Percentiles rank a stretch among this genome's conserved stretches.
Evolutionary conservation across 441 rosid genomes (phyloP).

Genomic region (Manihot esculenta): DNA sequence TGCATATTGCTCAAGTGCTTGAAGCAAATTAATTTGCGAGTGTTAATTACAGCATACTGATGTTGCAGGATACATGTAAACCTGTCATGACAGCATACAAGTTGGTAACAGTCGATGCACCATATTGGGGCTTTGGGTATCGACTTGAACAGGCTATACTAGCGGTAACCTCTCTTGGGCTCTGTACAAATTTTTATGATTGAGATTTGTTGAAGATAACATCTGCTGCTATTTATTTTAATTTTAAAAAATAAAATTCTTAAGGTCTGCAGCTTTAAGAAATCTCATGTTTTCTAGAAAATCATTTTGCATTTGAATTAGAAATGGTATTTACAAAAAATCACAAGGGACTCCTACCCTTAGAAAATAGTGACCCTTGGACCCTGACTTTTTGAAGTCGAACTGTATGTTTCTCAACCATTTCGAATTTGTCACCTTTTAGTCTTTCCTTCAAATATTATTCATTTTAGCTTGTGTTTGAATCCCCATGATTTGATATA

Average conservation of each 20-base stretch:
- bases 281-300: background rate
- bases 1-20: background rate
- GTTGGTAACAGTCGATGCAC: constrained; percentile 66
- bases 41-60: constrained; percentile 4
- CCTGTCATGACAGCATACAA: constrained; percentile 76
- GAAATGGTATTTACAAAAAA: background rate
- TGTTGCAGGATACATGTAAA: constrained; percentile 50
- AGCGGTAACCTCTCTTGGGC: constrained; percentile 37
- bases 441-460: no score
- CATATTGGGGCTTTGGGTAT: constrained; percentile 74
- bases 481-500: no score
- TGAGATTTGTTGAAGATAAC: background rate
- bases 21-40: background rate
- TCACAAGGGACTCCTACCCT: no score
- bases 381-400: no score
- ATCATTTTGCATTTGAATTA: background rate
- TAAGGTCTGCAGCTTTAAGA: background rate
- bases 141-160: constrained; percentile 65
- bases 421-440: no score
- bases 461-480: no score
- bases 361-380: no score
- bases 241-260: background rate
- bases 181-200: background rate
- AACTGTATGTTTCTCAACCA: no score
- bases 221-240: background rate